A percentile compares a stretch with the other conserved stretches of the same genome.
Conservation (phyloP, 164 flowering plant species). For the Chloranthus sessilifolius region DNA sequence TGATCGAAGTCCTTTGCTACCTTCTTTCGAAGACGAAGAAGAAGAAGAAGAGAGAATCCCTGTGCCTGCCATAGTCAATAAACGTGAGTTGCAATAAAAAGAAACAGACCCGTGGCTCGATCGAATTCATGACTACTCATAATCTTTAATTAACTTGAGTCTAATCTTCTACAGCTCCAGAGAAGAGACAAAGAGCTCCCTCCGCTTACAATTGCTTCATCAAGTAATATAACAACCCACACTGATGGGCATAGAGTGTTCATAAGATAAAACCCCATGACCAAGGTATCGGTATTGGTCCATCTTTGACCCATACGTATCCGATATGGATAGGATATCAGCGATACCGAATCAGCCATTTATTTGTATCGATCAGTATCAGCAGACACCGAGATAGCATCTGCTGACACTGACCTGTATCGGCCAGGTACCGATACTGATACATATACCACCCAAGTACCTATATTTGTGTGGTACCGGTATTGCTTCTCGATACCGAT, state of each 20-base stretch:
- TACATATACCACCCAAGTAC: too few species aligned
- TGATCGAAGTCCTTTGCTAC: constrained; percentile 24
- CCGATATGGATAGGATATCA: not conserved
- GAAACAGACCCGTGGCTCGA: not conserved
- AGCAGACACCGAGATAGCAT: too few species aligned
- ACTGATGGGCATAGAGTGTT: not conserved
- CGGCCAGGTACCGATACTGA: too few species aligned
- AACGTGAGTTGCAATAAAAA: constrained; percentile 54
- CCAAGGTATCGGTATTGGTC: not conserved
- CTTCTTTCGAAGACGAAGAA: constrained; percentile 41
- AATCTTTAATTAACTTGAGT: constrained; percentile 3
- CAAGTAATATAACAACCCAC: constrained; percentile 38
- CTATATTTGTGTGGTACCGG: too few species aligned
- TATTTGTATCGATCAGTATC: too few species aligned
- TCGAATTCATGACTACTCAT: not conserved
- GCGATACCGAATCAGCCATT: too few species aligned
- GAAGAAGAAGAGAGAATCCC: constrained; percentile 36
- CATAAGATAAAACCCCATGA: not conserved
- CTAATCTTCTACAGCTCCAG: constrained; percentile 54
- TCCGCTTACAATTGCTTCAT: constrained; percentile 87
- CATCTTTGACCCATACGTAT: not conserved
- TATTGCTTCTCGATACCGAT: too few species aligned
- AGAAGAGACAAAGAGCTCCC: constrained; percentile 82
- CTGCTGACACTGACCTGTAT: too few species aligned
- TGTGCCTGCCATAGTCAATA: constrained; percentile 35